Percentiles rank a stretch among this genome's conserved stretches.
These are phyloP conservation scores for Neurospora sp. DNA, from an alignment of 495 filamentous ascomycete genomes.

Conservation along the genomic window DNA sequence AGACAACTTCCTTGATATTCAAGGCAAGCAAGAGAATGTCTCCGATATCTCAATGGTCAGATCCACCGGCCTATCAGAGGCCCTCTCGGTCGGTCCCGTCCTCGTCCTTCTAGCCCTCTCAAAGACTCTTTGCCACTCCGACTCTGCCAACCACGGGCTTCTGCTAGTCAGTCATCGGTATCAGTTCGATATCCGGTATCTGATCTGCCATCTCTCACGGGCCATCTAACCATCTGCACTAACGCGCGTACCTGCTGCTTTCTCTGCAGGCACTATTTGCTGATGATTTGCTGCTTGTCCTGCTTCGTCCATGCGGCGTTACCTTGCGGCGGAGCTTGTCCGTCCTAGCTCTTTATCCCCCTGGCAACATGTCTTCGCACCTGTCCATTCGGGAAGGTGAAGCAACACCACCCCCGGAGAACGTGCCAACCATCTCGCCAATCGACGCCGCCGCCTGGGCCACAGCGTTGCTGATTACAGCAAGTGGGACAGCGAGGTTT, in stretches of 20 bases:
- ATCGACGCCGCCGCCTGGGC: not conserved
- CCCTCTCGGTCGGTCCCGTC: not conserved
- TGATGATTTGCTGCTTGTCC: not conserved
- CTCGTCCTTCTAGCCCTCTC: not conserved
- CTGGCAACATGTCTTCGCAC: conserved; percentile 1
- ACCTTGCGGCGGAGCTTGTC: not conserved
- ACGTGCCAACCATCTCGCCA: conserved; percentile 5
- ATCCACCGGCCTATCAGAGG: not conserved
- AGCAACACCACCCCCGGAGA: not conserved
- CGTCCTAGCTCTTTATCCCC: not conserved
- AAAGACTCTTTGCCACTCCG: not conserved
- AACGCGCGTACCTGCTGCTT: not conserved
- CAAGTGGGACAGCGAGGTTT: not conserved
- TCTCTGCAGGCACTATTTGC: not conserved
- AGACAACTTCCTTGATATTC: not conserved
- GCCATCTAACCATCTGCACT: not conserved
- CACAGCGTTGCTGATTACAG: not conserved
- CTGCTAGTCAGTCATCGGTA: not conserved
- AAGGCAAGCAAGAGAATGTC: not conserved
- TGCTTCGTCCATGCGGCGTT: not conserved
- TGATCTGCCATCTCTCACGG: not conserved
- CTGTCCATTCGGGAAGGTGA: conserved; percentile 13
- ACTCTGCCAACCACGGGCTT: not conserved
- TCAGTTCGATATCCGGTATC: not conserved
- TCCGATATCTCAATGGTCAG: not conserved